Conservation (phyloP, 257 asterid species). For the Marsdenia floribunda region DNA sequence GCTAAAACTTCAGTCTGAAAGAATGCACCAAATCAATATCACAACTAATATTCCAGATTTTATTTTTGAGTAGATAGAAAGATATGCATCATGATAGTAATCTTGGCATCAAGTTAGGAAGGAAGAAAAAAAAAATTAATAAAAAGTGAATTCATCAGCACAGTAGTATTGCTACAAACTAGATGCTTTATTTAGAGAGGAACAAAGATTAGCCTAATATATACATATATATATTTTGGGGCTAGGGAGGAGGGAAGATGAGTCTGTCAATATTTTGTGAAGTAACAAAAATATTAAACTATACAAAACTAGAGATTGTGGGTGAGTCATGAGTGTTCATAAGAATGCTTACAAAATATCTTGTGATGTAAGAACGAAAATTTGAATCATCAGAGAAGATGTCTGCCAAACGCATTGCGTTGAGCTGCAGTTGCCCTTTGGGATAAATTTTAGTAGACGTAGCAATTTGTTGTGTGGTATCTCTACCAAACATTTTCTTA, state of each 20-base stretch:
- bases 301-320: not conserved
- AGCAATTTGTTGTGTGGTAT: constrained; percentile 35
- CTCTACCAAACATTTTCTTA: constrained; percentile 71
- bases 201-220: not conserved
- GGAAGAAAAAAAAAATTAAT: not conserved
- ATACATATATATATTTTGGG: no score
- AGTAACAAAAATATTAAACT: not conserved
- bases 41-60: constrained; percentile 18
- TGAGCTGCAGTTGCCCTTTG: constrained; percentile 85
- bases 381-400: constrained; percentile 96
- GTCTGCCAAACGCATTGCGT: constrained; percentile 91
- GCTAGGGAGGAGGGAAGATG: no score
- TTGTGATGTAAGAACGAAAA: constrained; percentile 70
- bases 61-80: constrained; percentile 15
- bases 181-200: not conserved
- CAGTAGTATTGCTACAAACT: not conserved
- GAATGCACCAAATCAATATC: constrained; percentile 24
- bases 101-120: not conserved
- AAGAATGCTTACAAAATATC: constrained; percentile 60
- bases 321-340: not conserved
- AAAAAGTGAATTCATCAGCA: not conserved
- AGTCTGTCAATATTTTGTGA: no score
- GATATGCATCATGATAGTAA: constrained; percentile 7
- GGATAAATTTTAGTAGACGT: constrained; percentile 52
- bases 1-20: constrained; percentile 84